Evolutionary conservation across 1,284 basidiomycete genomes (phyloP).

Genomic region (Kwoniella shivajii): DNA sequence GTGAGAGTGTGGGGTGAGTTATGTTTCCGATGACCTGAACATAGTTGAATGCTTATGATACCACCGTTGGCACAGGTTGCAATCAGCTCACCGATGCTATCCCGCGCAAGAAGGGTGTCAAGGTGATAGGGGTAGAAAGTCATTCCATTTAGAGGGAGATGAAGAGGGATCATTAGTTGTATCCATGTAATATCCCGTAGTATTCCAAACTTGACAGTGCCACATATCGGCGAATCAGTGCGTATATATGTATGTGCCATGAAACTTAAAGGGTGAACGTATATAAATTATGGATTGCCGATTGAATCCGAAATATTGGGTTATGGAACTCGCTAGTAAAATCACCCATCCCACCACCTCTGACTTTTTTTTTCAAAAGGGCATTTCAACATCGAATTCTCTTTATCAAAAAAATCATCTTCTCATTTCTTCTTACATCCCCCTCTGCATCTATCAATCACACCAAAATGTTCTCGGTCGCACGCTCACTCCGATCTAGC

Average conservation of each 20-base stretch:
- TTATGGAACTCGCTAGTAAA: constrained; percentile 3
- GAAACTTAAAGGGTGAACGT: not conserved
- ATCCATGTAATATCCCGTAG: too few relatives aligned
- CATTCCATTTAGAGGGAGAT: constrained; percentile 39
- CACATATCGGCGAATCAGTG: not conserved
- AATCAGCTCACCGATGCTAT: constrained; percentile 52
- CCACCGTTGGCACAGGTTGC: constrained; percentile 39
- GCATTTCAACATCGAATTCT: not conserved
- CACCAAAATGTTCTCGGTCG: constrained; percentile 18
- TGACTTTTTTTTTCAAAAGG: not conserved
- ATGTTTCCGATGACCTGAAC: too few relatives aligned
- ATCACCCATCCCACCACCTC: not conserved
- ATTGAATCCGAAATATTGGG: constrained; percentile 5
- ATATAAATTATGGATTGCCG: not conserved
- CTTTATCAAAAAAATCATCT: not conserved
- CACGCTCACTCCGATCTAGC: constrained; percentile 17
- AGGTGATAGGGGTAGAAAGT: constrained; percentile 54
- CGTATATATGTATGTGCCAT: not conserved
- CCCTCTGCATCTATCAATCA: not conserved
- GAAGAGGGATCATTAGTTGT: too few relatives aligned
- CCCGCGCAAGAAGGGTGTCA: constrained; percentile 52
- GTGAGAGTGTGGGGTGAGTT: constrained; percentile 54
- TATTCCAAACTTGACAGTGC: too few relatives aligned
- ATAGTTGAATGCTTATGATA: too few relatives aligned
- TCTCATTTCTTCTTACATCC: not conserved